Percentiles rank a stretch among this genome's conserved stretches.
Evolutionary conservation across 441 rosid genomes (phyloP).

Genomic region (Pelargonium cotyledonis): DNA sequence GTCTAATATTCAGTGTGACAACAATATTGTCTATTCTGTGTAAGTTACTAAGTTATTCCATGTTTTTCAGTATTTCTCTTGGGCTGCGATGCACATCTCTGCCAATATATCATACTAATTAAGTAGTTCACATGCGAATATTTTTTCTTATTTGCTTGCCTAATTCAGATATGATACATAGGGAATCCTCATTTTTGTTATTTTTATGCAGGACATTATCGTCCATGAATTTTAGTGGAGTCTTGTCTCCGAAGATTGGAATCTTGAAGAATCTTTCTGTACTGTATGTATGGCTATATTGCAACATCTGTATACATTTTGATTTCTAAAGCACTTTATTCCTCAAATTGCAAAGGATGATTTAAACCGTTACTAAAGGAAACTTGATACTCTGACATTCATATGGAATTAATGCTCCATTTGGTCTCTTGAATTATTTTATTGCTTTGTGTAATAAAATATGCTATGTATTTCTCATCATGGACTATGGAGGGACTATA

Average conservation of each 20-base stretch:
- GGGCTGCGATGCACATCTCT: not conserved
- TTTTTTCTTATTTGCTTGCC: slow-evolving; percentile 11
- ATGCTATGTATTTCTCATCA: no score
- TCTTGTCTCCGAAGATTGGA: slow-evolving; percentile 61
- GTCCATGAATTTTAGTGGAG: slow-evolving; percentile 70
- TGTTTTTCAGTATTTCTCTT: slow-evolving; percentile 7
- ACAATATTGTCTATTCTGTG: slow-evolving; percentile 60
- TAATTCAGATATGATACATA: not conserved
- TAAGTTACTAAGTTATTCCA: slow-evolving; percentile 31
- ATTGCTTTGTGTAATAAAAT: no score
- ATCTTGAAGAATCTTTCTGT: slow-evolving; percentile 48
- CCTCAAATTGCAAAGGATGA: not conserved
- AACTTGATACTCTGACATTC: not conserved
- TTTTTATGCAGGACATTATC: slow-evolving; percentile 59
- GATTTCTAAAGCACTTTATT: not conserved
- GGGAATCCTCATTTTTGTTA: slow-evolving; percentile 12
- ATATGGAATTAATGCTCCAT: no score
- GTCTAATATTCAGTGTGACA: slow-evolving; percentile 73
- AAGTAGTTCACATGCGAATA: slow-evolving; percentile 9
- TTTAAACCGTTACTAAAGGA: not conserved
- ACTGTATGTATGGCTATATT: slow-evolving; percentile 47
- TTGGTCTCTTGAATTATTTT: no score
- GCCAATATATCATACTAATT: not conserved
- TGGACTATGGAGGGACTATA: no score
- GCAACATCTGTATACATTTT: slow-evolving; percentile 4